Evolutionary conservation across 1,284 basidiomycete species (phyloP), one percentile per base, ranked within the genome.

Genomic region (Trametes hirsuta): DNA sequence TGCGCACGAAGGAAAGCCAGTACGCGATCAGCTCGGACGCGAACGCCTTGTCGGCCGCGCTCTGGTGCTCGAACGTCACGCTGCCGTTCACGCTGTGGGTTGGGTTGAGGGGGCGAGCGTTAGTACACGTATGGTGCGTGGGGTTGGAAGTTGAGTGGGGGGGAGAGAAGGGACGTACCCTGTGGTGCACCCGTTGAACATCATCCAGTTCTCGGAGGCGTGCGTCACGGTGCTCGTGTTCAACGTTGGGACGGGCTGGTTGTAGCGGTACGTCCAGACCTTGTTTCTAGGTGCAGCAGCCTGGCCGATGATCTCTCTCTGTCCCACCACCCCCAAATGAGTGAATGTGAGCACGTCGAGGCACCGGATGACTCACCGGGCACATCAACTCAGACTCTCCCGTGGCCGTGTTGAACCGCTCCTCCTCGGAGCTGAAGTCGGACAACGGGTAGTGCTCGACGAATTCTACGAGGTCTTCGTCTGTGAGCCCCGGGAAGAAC

Each of bases 161-260:
- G 36, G 14, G 6, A 39, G 37, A 47, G 25, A 34, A 15, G 49
- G 18, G 42, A 39, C 74, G 12, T 64, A 85, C 84, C 84, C 84
- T n/a, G 84, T 84, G 53, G 81, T 81, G 0, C 78, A 81, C 3
- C 84, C 84, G 24, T 70, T 71, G 73, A 86, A 85, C 84, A 86
- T 84, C 82, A 85, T 84, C 79, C 81, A 85, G 65, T 86, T 85
- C 68, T 87, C 84, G 1, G 85, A 77, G 3, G 84, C 79, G 64
- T 86, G 84, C 10, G 62, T 71, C 4, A 82, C 80, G 25, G 69
- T 70, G 1, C 71, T 57, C 9, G 71, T 73, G 25, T 73, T 71
- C 2, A 65, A 62, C 0, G 79, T 80, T 4, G 81, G 81, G 50
- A 82, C 81, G 3, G 74, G 71, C 64, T 85, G 82, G 67, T 86